phyloP scores from a whole-genome alignment of 352 stramenopile genomes.

The Pythium monospermum region DNA sequence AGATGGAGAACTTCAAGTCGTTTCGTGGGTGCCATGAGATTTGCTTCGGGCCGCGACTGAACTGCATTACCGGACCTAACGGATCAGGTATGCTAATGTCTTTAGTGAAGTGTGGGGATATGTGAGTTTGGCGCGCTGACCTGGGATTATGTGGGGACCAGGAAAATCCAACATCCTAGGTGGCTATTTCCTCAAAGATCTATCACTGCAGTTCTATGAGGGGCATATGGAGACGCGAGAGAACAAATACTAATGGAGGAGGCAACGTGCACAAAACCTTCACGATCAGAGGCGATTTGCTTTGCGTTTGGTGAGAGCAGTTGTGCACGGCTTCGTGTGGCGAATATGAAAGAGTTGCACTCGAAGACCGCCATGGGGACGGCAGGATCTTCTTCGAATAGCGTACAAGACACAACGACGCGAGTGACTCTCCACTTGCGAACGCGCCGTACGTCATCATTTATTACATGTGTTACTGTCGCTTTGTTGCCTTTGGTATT shows the following conservation, averaged over 20 bases:
- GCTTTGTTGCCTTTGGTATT: neutral
- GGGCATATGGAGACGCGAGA: too few relatives aligned
- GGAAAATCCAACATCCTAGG: constrained; percentile 44
- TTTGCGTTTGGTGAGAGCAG: constrained; percentile 38
- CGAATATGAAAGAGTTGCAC: constrained; percentile 30
- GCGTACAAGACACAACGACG: constrained; percentile 16
- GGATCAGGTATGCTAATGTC: constrained; percentile 23
- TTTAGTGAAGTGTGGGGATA: neutral
- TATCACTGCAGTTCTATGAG: too few relatives aligned
- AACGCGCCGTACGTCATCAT: constrained; percentile 19
- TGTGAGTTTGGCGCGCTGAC: neutral
- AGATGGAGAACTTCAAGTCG: constrained; percentile 45
- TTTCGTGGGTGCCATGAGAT: constrained; percentile 32
- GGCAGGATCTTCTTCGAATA: neutral
- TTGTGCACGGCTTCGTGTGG: constrained; percentile 24
- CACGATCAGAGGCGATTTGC: constrained; percentile 44
- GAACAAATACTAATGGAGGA: too few relatives aligned
- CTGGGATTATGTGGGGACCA: neutral
- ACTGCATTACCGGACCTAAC: constrained; percentile 43
- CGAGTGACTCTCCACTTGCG: constrained; percentile 25
- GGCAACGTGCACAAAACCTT: too few relatives aligned
- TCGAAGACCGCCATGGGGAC: constrained; percentile 4
- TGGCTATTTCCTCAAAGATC: too few relatives aligned
- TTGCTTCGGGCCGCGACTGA: constrained; percentile 22
- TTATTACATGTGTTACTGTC: neutral